phyloP scores from a whole-genome alignment of 371 early-diverging fungal genomes.

The Mucor saturninus region DNA sequence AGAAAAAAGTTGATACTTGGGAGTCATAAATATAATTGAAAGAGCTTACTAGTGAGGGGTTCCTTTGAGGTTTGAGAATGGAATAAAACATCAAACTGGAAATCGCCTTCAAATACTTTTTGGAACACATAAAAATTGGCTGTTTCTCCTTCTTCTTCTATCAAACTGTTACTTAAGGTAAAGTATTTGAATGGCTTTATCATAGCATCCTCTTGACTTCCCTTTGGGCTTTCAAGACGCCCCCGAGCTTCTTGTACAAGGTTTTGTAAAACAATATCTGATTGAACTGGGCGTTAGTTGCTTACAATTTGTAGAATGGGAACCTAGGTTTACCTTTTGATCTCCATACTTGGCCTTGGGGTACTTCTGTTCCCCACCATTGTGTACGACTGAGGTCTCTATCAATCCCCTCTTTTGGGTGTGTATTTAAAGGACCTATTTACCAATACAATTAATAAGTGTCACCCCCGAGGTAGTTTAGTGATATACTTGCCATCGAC shows the following conservation, averaged over 20 bases:
- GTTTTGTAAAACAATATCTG: conserved; percentile 36
- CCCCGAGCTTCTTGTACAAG: conserved; percentile 30
- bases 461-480: too few relatives aligned
- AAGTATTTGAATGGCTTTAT: conserved; percentile 39
- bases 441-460: neutral
- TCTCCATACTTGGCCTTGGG: conserved; percentile 51
- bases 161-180: conserved; percentile 39
- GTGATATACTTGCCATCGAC: conserved; percentile 47
- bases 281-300: neutral
- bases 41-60: conserved; percentile 30
- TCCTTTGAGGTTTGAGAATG: conserved; percentile 48
- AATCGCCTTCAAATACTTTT: conserved; percentile 59
- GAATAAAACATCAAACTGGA: conserved; percentile 71
- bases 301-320: neutral
- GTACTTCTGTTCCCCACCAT: conserved; percentile 48
- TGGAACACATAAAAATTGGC: conserved; percentile 63
- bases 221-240: conserved; percentile 9
- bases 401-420: conserved; percentile 26
- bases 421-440: conserved; percentile 36
- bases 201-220: conserved; percentile 31
- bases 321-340: conserved; percentile 43
- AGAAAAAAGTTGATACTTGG: neutral
- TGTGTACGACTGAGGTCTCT: conserved; percentile 50
- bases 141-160: conserved; percentile 42
- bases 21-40: too few relatives aligned